These are phyloP conservation scores for Davidsoniella neocaledoniae DNA, from an alignment of 2,329 filamentous ascomycete genomes.

Conservation along the genomic window DNA sequence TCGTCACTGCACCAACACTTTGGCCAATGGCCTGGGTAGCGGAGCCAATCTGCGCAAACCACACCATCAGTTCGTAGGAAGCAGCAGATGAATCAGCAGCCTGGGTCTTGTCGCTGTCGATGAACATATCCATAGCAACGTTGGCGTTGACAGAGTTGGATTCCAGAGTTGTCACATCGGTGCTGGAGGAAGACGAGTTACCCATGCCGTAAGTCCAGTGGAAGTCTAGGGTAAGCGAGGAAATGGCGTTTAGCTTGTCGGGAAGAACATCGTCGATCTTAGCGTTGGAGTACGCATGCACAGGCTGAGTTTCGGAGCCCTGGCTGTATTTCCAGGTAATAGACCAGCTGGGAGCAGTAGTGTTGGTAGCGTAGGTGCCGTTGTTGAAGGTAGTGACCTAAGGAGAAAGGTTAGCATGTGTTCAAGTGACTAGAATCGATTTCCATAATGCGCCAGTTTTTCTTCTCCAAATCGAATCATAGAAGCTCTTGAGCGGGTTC, in stretches of 20 bases:
- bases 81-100: slow-evolving; percentile 26
- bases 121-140: slow-evolving; percentile 42
- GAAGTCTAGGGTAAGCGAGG: slow-evolving; percentile 27
- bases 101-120: slow-evolving; percentile 27
- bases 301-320: slow-evolving; percentile 26
- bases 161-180: slow-evolving; percentile 21
- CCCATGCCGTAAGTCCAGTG: slow-evolving; percentile 34
- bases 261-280: slow-evolving; percentile 30
- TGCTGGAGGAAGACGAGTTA: slow-evolving; percentile 22
- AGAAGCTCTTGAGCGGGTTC: too few relatives aligned
- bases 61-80: slow-evolving; percentile 39
- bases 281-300: slow-evolving; percentile 39
- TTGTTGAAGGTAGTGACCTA: slow-evolving; percentile 34
- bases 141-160: slow-evolving; percentile 31
- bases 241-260: slow-evolving; percentile 22
- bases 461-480: too few relatives aligned
- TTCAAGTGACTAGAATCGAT: not conserved
- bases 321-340: slow-evolving; percentile 35
- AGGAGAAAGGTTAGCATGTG: slow-evolving; percentile 3
- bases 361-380: slow-evolving; percentile 29
- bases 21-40: slow-evolving; percentile 32
- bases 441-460: not conserved
- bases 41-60: slow-evolving; percentile 31
- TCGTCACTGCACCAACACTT: slow-evolving; percentile 16
- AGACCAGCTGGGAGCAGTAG: slow-evolving; percentile 30